phyloP scores from a whole-genome alignment of 2,329 filamentous ascomycete species.

The Aspergillus unguis region DNA sequence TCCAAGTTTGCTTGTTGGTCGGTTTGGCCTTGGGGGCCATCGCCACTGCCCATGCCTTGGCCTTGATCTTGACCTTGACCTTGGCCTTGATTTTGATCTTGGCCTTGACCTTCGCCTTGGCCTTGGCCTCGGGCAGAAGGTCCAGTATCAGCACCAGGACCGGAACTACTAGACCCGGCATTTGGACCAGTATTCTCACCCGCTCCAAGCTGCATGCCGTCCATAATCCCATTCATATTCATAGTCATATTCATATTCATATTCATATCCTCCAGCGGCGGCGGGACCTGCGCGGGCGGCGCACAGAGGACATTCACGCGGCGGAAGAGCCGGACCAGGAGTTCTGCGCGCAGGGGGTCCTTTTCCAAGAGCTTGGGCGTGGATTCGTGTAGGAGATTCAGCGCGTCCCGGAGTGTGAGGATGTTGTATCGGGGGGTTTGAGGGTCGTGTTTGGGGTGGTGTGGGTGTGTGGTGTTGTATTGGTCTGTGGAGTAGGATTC shows the following conservation, averaged over 20 bases:
- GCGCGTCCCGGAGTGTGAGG: conserved; percentile 42
- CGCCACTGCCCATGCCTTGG: neutral
- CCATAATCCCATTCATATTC: conserved; percentile 18
- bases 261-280: conserved; percentile 32
- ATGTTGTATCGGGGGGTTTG: conserved; percentile 34
- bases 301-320: conserved; percentile 43
- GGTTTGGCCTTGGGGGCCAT: neutral
- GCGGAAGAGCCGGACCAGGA: conserved; percentile 45
- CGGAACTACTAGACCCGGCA: no score
- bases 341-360: conserved; percentile 43
- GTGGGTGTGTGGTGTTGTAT: conserved; percentile 27
- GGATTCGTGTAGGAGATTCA: conserved; percentile 38
- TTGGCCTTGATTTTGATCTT: conserved; percentile 18
- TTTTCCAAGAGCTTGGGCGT: conserved; percentile 42
- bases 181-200: no score
- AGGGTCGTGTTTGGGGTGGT: conserved; percentile 28
- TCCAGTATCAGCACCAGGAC: no score
- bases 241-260: neutral
- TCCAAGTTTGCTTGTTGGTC: conserved; percentile 31
- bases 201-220: neutral
- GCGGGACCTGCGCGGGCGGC: conserved; percentile 36
- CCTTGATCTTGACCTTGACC: neutral
- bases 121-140: conserved; percentile 15
- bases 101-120: neutral
- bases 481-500: conserved; percentile 41